Evolutionary conservation across 495 filamentous ascomycete genomes (phyloP), one percentile per base, ranked within the genome.

Genomic region (Podospora pseudopauciseta): DNA sequence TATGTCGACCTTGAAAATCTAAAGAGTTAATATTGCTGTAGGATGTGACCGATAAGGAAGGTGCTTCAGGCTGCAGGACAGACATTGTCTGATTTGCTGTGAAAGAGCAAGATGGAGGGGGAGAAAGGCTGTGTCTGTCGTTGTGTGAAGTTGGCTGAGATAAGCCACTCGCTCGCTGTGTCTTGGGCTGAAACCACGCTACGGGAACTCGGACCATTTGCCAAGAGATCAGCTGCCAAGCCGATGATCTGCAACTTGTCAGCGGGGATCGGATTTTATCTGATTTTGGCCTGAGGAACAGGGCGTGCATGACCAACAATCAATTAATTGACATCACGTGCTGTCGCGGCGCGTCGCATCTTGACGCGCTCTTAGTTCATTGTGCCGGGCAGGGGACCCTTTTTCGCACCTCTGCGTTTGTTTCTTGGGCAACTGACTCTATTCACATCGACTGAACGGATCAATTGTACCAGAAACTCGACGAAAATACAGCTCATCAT

Each of bases 141-240:
- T 16, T 13, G 15, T 3, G 15, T 49, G 39, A 49, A 16, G 39
- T 49, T 49, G 15, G 39, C 13, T 49, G 39, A 49, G 39, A 49
- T 49, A 49, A 49, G 39, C 39, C 39, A 49, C 9, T 49, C 39
- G 39, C 39, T 18, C 39, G 9, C 39, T 49, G 39, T 49, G 39
- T 20, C 7, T 58, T 58, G 55, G 55, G 55, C 23, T 58, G 55
- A 58, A 58, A 58, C 55, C 55, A 58, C 55, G 55, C 55, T 58
- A 58, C 39, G 55, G 23, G 9, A 58, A 20, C 23, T 20, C 55
- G 55, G 55, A 58, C 55, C n/a, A 58, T 19, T 19, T 58, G 55
- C n/a, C n/a, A 26, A 58, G 23, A 18, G 23, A 20, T 26, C 55
- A 4, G n/a, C 23, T 58, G 55, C 55, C 55, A 58, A 58, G 55